Conservation (phyloP, 805 yeast species). For the Kuraishia capsulata region DNA sequence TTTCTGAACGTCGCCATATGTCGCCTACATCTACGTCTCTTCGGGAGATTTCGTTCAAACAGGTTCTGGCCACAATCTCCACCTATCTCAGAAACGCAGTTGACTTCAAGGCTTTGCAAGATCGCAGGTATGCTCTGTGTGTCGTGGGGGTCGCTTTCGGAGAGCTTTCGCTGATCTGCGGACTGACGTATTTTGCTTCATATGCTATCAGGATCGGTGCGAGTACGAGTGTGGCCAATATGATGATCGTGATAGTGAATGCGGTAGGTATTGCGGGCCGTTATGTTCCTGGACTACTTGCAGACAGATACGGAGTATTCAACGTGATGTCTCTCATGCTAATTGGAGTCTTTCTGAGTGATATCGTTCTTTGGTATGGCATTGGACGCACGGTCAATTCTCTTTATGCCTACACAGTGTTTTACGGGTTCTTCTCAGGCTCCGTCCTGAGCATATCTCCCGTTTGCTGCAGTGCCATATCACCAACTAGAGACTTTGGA, state of each 20-base stretch:
- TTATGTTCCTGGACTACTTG: conserved; percentile 31
- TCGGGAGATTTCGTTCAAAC: background rate
- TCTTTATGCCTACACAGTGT: conserved; percentile 39
- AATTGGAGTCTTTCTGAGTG: conserved; percentile 32
- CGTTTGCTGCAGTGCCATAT: conserved; percentile 47
- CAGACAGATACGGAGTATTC: conserved; percentile 36
- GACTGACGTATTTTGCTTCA: conserved; percentile 33
- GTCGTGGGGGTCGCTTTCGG: conserved; percentile 29
- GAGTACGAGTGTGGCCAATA: conserved; percentile 26
- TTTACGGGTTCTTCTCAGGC: conserved; percentile 48
- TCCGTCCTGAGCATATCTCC: conserved; percentile 53
- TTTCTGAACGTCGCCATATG: conserved; percentile 9
- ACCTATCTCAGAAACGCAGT: conserved; percentile 8
- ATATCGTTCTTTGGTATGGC: conserved; percentile 54
- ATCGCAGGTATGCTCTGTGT: conserved; percentile 24
- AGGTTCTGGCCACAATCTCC: background rate
- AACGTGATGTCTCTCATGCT: conserved; percentile 27
- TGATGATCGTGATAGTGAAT: conserved; percentile 36
- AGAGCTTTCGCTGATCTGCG: conserved; percentile 29
- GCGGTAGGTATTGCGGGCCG: conserved; percentile 35
- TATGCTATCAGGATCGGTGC: conserved; percentile 33
- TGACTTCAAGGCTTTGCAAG: conserved; percentile 24
- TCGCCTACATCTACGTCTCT: background rate
- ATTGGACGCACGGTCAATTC: conserved; percentile 33
- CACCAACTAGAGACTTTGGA: conserved; percentile 54